These are phyloP conservation scores for Persicaria maculosa DNA, from an alignment of 148 eudicot genomes.

Conservation along the genomic window DNA sequence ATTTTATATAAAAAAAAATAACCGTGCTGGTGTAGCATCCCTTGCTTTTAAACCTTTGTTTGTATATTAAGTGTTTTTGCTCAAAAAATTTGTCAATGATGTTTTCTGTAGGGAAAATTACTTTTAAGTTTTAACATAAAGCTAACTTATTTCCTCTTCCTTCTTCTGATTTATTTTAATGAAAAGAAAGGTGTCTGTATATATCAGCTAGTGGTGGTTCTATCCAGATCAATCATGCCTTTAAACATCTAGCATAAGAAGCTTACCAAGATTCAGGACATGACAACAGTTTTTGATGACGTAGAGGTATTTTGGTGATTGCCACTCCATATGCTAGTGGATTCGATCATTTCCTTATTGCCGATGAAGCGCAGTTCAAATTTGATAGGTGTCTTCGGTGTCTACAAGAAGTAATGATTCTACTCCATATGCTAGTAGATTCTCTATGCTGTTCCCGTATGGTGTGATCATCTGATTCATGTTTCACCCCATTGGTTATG, in stretches of 20 bases:
- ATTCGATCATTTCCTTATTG: conserved; percentile 88
- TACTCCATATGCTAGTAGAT: too few species aligned
- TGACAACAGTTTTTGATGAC: conserved; percentile 21
- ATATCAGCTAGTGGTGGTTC: neutral
- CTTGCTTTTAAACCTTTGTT: neutral
- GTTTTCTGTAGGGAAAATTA: neutral
- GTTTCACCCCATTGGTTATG: conserved; percentile 7
- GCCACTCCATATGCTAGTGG: conserved; percentile 99
- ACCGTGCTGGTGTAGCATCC: neutral
- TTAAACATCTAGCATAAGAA: conserved; percentile 8
- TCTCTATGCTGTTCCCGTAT: neutral
- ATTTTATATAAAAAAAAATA: neutral
- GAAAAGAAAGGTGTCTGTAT: neutral
- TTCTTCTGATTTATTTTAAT: neutral
- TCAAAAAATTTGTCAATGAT: neutral
- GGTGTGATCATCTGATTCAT: neutral
- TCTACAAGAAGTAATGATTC: conserved; percentile 64
- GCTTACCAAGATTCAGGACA: conserved; percentile 13
- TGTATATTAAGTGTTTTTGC: neutral
- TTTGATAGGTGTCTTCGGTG: conserved; percentile 74
- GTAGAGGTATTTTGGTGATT: conserved; percentile 80
- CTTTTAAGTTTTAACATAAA: neutral
- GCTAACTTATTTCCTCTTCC: neutral
- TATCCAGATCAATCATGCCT: conserved; percentile 4
- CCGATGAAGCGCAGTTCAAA: conserved; percentile 95